Base-by-base conservation (phyloP, 2,329 filamentous ascomycete species). In the Cladophialophora chaetospira region DNA sequence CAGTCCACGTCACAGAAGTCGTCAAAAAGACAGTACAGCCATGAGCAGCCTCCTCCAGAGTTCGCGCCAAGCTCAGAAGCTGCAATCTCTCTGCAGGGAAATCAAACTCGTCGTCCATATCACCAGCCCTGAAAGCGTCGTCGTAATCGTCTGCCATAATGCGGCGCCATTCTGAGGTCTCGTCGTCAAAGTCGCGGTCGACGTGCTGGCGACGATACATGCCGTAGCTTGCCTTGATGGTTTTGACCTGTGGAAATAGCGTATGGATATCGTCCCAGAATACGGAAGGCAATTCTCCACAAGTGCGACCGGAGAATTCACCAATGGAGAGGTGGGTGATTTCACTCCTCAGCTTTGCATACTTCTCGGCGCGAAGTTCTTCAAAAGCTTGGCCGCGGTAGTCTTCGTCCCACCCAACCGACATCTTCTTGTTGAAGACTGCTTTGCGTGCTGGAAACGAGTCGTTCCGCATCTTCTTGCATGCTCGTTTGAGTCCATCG, bases 391-490 rank as follows among this genome's bases (percentile, higher is more conserved):
- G 3, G 8, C 4, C 13, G 1, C 29, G 3, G 9, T 21, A 19
- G 2, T 47, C 25, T 15, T 33, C 13, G 6, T 33, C 44, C 25
- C 23, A 47, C 6, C 26, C 5, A 9, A 47, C 19, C 6, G 5
- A 21, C 44, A 47, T 28, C 5, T 17, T 17, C 3, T 28, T 28
- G 26, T 47, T 47, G 26, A 47, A 31, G 13, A 28, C 13, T n/a
- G 9, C 11, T 13, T 6, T 17, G 2, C 28, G 15, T 33, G 44
- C 26, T 2, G 13, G 4, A 9, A 9, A 28, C 4, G 44, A 28
- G n/a, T 47, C 44, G 8, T 19, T 17, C 11, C 44, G 26, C 11
- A 47, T n/a, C n/a, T 47, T 47, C n/a, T 31, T 47, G 44, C 44
- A 10, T 2, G 31, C 23, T 5, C 11, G n/a, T 21, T 13, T 17